Evolutionary conservation across 2,329 filamentous ascomycete species (phyloP), one percentile per base, ranked within the genome.

Genomic region (Aureobasidium sp.): DNA sequence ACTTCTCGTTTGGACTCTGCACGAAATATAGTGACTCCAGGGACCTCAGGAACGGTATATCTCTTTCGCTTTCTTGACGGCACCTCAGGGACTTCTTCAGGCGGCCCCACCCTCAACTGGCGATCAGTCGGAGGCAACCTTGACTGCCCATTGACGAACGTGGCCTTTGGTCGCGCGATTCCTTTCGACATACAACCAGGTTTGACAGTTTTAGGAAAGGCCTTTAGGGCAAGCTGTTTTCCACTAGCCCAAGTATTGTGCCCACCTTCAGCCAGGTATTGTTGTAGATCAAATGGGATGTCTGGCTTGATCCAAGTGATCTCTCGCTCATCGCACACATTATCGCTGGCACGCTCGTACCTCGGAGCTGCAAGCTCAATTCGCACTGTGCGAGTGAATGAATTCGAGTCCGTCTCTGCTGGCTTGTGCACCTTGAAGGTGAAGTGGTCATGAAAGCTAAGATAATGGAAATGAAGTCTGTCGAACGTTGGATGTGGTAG

Each of bases 11-110:
- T 79, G 1, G 74, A 74, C 2, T 68, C 65, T 12, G 71, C 70
- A n/a, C 76, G 70, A 64, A 76, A 79, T 62, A 78, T 76, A 0
- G 67, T 70, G 13, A 77, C 66, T 1, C 69, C 70, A 0, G 70
- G 69, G 0, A 76, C 70, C 5, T 64, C 63, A 2, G 78, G 78
- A 1, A 79, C 74, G 4, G 59, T 52, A 51, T 72, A 73, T 42
- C 62, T 69, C 64, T 67, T 74, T 37, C 69, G 69, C 26, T 64
- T 64, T 9, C 41, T 53, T 23, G 36, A 26, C 2, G 65, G 66
- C 15, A 70, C 41, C 27, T 70, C 63, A 46, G 27, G 42, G 1
- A 73, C 67, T 6, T 68, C 64, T 59, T 66, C 63, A 29, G 63
- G 50, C 13, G 41, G 34, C 12, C 20, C 34, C 3, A n/a, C 20